Conservation (phyloP, 768 basidiomycete species). For the Galerina marginata region DNA sequence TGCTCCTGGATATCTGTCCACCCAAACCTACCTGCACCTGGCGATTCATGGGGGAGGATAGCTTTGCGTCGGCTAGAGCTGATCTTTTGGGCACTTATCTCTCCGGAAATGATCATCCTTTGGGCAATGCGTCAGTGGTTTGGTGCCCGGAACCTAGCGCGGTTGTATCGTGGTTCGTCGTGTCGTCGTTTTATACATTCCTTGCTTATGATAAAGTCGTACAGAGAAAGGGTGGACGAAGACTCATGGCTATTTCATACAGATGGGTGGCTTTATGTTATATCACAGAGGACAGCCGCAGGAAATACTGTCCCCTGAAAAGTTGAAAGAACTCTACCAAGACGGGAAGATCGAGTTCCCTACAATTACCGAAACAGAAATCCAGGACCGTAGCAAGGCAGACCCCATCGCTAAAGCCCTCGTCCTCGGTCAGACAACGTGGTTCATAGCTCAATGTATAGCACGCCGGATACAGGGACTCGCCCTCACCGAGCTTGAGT, state of each 20-base stretch:
- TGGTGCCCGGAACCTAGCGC: not conserved
- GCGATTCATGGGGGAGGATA: not conserved
- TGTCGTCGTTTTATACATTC: too few relatives aligned
- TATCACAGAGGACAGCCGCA: not conserved
- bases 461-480: conserved; percentile 26
- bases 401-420: conserved; percentile 36
- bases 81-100: conserved; percentile 6
- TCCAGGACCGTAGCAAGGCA: conserved; percentile 30
- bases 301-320: conserved; percentile 10
- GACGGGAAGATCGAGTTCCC: conserved; percentile 15
- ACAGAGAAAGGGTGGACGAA: conserved; percentile 6
- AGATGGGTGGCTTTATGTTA: conserved; percentile 14
- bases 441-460: conserved; percentile 37
- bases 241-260: conserved; percentile 13
- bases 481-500: conserved; percentile 36
- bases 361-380: conserved; percentile 16
- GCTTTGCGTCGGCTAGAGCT: not conserved
- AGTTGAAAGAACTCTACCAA: conserved; percentile 9
- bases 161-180: not conserved
- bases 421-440: conserved; percentile 33
- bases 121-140: conserved; percentile 13
- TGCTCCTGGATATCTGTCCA: conserved; percentile 12
- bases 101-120: conserved; percentile 6
- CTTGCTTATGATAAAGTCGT: not conserved
- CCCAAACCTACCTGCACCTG: conserved; percentile 3